Base-by-base conservation (phyloP, 2,329 filamentous ascomycete species). In the Colletotrichum chrysophilum region DNA sequence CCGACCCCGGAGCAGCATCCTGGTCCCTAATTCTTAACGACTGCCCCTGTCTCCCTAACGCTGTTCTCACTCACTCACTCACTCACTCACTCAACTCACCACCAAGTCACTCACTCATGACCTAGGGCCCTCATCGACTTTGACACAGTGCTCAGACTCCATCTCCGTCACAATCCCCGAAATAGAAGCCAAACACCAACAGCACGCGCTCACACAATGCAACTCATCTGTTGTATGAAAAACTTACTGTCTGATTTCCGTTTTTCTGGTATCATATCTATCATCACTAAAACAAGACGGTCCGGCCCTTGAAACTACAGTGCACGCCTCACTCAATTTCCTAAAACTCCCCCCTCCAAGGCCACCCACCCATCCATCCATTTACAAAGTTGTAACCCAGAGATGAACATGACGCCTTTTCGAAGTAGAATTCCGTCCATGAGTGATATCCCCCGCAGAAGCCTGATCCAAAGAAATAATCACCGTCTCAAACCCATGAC, bases 181-280 rank as follows among this genome's bases (percentile, higher is more conserved):
- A 43, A 28, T 64, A 43, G 61, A 28, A 18, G 16, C 18, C 14
- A 58, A 24, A 21, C 12, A 21, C 12, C 18, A 32, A 24, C 2
- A 13, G 10, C 34, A 60, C 26, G 5, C 38, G 9, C 28, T 36
- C 52, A 28, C 14, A 21, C 30, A 28, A 58, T 58, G 55, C 14
- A 34, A 61, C 18, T 13, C 14, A 18, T 64, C 24, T 7, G 1
- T 4, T 43, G 6, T 36, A 10, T 36, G 21, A 24, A 52, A 9
- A 12, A 66, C 21, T 26, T 16, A 3, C 16, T 26, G 18, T 66
- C 65, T 24, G 26, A 52, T 66, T 55, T 56, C 55, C 14, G 10
- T 55, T 71, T 36, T 71, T 52, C 5, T 71, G 68, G 61, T 75
- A 75, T 71, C 71, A 43, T 60, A 30, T 61, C 18, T 75, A 75